These are phyloP conservation scores for Metschnikowia cerradonensis DNA, from an alignment of 805 yeast species.

Conservation along the genomic window DNA sequence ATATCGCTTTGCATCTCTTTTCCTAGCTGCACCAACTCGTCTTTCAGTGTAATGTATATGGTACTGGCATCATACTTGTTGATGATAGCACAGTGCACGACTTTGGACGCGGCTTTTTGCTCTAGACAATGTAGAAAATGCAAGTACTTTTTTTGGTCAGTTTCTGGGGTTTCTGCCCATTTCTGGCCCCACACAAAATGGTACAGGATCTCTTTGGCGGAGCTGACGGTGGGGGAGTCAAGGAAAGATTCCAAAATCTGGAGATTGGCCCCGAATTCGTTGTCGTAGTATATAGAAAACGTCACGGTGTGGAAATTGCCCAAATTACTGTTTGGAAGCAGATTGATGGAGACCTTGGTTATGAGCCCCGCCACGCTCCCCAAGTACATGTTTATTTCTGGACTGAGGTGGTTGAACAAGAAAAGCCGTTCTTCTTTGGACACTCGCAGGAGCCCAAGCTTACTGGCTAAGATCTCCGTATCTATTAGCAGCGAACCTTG, in stretches of 20 bases:
- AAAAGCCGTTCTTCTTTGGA: not conserved
- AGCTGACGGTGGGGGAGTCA: not conserved
- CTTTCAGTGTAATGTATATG: constrained; percentile 31
- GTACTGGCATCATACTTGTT: constrained; percentile 33
- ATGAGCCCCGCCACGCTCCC: not conserved
- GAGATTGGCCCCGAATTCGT: not conserved
- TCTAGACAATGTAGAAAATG: constrained; percentile 22
- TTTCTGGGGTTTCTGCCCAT: constrained; percentile 28
- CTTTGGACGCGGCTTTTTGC: constrained; percentile 24
- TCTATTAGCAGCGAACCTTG: not conserved
- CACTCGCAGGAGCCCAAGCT: not conserved
- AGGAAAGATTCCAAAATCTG: not conserved
- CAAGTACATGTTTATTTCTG: not conserved
- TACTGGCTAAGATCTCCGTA: not conserved
- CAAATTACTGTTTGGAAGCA: not conserved
- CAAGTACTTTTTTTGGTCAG: constrained; percentile 24
- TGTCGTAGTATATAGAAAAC: constrained; percentile 1
- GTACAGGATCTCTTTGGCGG: constrained; percentile 15
- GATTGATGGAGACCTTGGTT: not conserved
- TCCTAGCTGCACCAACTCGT: constrained; percentile 30
- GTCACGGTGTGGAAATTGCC: constrained; percentile 4
- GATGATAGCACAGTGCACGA: constrained; percentile 37
- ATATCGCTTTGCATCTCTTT: constrained; percentile 37
- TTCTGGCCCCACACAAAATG: constrained; percentile 33
- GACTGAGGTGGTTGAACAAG: not conserved